phyloP scores from a whole-genome alignment of 768 basidiomycete genomes.

The Fibroporia radiculosa region DNA sequence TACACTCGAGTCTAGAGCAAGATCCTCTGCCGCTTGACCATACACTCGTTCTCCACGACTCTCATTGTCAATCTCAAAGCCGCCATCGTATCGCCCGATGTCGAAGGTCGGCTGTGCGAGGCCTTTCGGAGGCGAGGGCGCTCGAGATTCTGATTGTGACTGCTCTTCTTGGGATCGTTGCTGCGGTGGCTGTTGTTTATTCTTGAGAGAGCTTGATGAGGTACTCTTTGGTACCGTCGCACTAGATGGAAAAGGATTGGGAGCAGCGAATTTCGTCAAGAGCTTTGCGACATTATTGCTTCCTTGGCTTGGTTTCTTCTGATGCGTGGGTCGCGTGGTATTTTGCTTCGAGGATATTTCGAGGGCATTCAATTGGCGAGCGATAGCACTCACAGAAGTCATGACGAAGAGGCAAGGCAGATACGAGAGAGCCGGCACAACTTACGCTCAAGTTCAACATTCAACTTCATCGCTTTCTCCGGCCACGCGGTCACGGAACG shows the following conservation, averaged over 20 bases:
- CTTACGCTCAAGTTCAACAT: neutral
- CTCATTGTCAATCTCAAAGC: slow-evolving; percentile 85
- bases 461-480: too few relatives aligned
- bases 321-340: slow-evolving; percentile 24
- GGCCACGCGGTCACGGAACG: neutral
- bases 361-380: slow-evolving; percentile 61
- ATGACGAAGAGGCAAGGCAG: slow-evolving; percentile 24
- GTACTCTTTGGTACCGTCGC: slow-evolving; percentile 14
- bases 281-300: slow-evolving; percentile 61
- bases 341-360: slow-evolving; percentile 51
- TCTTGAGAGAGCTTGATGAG: slow-evolving; percentile 12
- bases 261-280: slow-evolving; percentile 66
- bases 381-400: slow-evolving; percentile 44
- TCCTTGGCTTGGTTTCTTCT: slow-evolving; percentile 54
- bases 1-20: slow-evolving; percentile 80
- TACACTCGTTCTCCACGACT: slow-evolving; percentile 66
- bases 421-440: neutral
- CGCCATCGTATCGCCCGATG: slow-evolving; percentile 93
- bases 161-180: neutral
- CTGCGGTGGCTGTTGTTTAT: slow-evolving; percentile 5
- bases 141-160: slow-evolving; percentile 25
- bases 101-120: slow-evolving; percentile 36
- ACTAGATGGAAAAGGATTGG: slow-evolving; percentile 35
- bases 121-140: slow-evolving; percentile 13
- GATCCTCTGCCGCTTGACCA: slow-evolving; percentile 70